Percentiles rank a stretch among this genome's conserved stretches.
Conservation (phyloP, 192 early-diverging fungal genomes). For the Umbelopsis sp. region DNA sequence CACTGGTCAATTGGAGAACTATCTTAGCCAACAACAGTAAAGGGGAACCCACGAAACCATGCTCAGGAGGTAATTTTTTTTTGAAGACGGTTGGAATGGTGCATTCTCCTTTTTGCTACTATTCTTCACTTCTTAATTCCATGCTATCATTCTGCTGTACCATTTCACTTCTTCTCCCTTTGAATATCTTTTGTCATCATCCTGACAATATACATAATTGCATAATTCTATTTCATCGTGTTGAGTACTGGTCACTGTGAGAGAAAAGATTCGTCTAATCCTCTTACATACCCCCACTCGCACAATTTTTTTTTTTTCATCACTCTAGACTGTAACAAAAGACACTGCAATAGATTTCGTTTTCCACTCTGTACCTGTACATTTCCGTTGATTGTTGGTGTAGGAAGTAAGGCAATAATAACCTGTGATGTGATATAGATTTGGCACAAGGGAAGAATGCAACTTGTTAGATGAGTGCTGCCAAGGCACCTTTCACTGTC, state of each 20-base stretch:
- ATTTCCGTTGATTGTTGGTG: neutral
- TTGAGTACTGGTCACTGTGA: no score
- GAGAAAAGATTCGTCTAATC: neutral
- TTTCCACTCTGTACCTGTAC: neutral
- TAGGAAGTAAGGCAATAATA: no score
- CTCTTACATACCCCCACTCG: slow-evolving; percentile 10
- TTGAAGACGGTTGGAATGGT: neutral
- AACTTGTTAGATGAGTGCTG: no score
- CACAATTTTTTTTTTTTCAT: slow-evolving; percentile 1
- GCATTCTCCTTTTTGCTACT: neutral
- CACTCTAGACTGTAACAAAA: slow-evolving; percentile 17
- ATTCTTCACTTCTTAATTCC: neutral
- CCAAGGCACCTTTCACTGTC: no score
- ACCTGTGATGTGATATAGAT: no score
- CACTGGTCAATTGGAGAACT: slow-evolving; percentile 65
- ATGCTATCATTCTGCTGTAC: neutral
- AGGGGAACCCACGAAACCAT: no score
- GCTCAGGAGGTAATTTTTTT: no score
- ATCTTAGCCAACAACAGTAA: slow-evolving; percentile 29
- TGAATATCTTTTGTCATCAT: neutral
- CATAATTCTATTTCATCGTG: slow-evolving; percentile 4
- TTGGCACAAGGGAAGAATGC: no score
- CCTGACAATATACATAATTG: slow-evolving; percentile 15
- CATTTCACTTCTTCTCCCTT: neutral
- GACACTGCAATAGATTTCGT: neutral